Evolutionary conservation across 306 rosid genomes (phyloP).

Genomic region (Psophocarpus tetragonolobus): DNA sequence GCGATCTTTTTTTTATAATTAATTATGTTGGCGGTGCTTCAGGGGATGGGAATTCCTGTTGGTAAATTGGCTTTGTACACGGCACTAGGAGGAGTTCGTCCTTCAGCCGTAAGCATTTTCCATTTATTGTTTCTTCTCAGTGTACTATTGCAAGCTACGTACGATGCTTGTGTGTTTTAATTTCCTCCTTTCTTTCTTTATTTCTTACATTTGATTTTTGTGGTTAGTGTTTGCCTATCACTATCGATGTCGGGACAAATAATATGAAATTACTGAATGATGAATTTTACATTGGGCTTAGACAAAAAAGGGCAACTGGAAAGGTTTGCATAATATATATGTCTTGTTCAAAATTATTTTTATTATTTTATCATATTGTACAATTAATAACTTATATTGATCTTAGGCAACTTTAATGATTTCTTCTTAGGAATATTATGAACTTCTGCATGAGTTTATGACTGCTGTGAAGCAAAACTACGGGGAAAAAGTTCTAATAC

Average conservation of each 20-base stretch:
- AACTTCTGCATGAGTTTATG: conserved; percentile 91
- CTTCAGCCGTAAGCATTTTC: conserved; percentile 75
- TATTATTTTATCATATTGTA: conserved; percentile 10
- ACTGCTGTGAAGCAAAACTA: conserved; percentile 93
- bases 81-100: conserved; percentile 96
- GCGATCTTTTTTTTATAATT: too few species aligned
- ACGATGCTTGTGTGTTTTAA: not conserved
- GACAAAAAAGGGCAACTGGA: conserved; percentile 90
- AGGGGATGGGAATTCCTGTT: conserved; percentile 99
- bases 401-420: conserved; percentile 32
- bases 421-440: conserved; percentile 75
- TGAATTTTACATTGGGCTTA: conserved; percentile 94
- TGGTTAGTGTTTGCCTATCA: conserved; percentile 87
- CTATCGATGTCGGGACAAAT: conserved; percentile 97
- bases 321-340: conserved; percentile 57
- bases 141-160: conserved; percentile 6
- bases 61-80: conserved; percentile 91
- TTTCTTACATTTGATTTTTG: conserved; percentile 4
- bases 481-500: conserved; percentile 89
- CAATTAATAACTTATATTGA: conserved; percentile 4
- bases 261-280: conserved; percentile 80
- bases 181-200: not conserved
- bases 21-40: conserved; percentile 39
- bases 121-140: conserved; percentile 19
- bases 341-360: conserved; percentile 23